Base-by-base conservation (phyloP, 116 monocot genomes). In the Cymodocea nodosa region DNA sequence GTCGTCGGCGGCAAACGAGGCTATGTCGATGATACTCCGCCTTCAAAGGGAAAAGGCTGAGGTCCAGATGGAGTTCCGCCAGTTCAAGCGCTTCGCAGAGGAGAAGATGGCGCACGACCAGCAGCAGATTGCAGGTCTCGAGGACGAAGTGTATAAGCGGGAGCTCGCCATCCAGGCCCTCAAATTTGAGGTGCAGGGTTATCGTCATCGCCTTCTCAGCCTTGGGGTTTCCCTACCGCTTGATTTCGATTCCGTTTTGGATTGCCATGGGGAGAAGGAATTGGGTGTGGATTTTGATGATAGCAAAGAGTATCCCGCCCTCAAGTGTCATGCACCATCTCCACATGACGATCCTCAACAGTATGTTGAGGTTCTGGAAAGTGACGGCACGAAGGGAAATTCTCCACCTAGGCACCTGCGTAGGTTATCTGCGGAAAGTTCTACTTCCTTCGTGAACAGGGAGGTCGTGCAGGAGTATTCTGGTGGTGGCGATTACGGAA, bases 1-100 rank as follows among this genome's bases (percentile, higher is more conserved):
- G 8, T 57, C 81, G 4, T 62, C 81, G 44, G 81, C 87, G 5
- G 75, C 87, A 9, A 81, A 61, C 72, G 87, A 87, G 77, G 71
- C 87, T 17, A 84, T 87, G 87, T 79, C 81, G 39, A 87, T 87
- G 87, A 87, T 84, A 70, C 74, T 83, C 50, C 73, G 81, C 0
- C 74, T 87, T 8, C 87, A 87, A 84, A 75, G 84, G 6, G 87
- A 87, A 79, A 87, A 84, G 79, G 83, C 84, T 14, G 87, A 83
- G 66, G 59, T 39, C 6, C 76, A 74, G 74, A 84, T 87, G 87
- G 87, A 87, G 79, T 78, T 72, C 11, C 76, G 87, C 2, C 87
- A 87, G 59, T 87, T 84, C 77, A 67, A 70, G 59, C 68, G 79
- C 1, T 81, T 71, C 35, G 79, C 81, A 15, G 83, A 87, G 78